Conservation (phyloP, 495 filamentous ascomycete species). For the Penicillium taxi region DNA sequence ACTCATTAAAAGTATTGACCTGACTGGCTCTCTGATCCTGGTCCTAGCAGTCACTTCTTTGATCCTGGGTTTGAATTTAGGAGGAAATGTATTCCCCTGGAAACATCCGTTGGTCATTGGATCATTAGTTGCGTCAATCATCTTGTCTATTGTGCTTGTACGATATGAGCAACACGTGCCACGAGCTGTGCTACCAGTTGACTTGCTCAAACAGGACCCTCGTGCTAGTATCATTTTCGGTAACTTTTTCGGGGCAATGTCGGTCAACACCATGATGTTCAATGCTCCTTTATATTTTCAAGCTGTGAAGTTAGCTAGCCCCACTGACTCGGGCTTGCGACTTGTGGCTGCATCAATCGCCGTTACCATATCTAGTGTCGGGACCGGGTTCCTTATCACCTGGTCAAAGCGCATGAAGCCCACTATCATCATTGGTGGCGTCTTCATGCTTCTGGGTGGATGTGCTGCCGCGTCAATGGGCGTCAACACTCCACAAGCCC, state of each 20-base stretch:
- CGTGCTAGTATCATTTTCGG: constrained; percentile 60
- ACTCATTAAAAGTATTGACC: constrained; percentile 59
- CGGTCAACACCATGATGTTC: constrained; percentile 63
- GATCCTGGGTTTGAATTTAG: constrained; percentile 67
- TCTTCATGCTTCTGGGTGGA: constrained; percentile 48
- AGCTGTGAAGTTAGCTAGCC: constrained; percentile 62
- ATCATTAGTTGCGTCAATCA: constrained; percentile 49
- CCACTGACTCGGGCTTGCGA: constrained; percentile 63
- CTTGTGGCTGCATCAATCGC: constrained; percentile 55
- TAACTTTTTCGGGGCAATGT: constrained; percentile 57
- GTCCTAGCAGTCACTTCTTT: constrained; percentile 56
- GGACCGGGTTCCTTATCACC: constrained; percentile 64
- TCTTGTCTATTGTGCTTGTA: constrained; percentile 52
- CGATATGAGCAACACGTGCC: constrained; percentile 52
- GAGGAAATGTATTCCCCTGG: constrained; percentile 72
- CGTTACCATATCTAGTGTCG: constrained; percentile 50
- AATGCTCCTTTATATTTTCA: constrained; percentile 78
- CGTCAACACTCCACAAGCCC: constrained; percentile 45
- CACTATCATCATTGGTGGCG: constrained; percentile 50
- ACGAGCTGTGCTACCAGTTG: constrained; percentile 65
- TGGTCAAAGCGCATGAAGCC: constrained; percentile 56
- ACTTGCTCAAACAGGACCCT: constrained; percentile 51
- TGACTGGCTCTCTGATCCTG: constrained; percentile 56
- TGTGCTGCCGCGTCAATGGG: constrained; percentile 44
- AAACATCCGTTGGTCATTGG: constrained; percentile 59